Evolutionary conservation across 1,284 basidiomycete species (phyloP), one percentile per base, ranked within the genome.

Genomic region (Trametes versicolor): DNA sequence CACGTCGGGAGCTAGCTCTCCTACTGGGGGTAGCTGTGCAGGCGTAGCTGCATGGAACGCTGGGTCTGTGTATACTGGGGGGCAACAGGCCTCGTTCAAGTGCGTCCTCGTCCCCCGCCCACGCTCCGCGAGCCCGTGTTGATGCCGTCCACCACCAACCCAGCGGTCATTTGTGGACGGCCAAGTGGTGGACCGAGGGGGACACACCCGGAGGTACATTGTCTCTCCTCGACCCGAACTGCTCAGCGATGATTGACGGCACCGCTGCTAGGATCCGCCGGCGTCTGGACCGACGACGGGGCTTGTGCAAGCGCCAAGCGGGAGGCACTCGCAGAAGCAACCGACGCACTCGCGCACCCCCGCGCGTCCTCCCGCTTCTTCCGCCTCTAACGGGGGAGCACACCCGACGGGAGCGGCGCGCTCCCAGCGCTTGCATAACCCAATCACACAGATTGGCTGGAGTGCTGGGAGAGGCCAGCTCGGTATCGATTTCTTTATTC

Each of bases 111-210:
- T 64, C 52, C 65, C 67, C 45, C 62, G 62, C 48, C 62, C 58
- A 25, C 60, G 63, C 64, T 56, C 55, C 60, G 51, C 60, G 34
- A 60, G 66, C 39, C 61, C 60, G 51, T 70, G 67, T 68, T 71
- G 67, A 70, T 60, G 56, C 54, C 27, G 48, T 58, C 54, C 29
- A 32, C 29, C 29, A 32, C 58, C 52, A 43, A 58, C 58, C 36
- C 64, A 78, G 76, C 63, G 82, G 81, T 23, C 76, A 84, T 66
- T 73, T 85, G 41, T 86, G 83, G 82, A 83, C 81, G 45, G 83
- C 83, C 17, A 77, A 81, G 64, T 85, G 85, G 85, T 89, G 87
- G 87, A 87, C 86, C 21, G 76, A 86, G 71, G 81, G 76, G 51
- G 87, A 88, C 68, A 82, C 77, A 49, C 87, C 87, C 15, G 85